A percentile compares a stretch with the other conserved stretches of the same genome.
Evolutionary conservation across 345 rosid genomes (phyloP).

Genomic region (Theobroma cacao): DNA sequence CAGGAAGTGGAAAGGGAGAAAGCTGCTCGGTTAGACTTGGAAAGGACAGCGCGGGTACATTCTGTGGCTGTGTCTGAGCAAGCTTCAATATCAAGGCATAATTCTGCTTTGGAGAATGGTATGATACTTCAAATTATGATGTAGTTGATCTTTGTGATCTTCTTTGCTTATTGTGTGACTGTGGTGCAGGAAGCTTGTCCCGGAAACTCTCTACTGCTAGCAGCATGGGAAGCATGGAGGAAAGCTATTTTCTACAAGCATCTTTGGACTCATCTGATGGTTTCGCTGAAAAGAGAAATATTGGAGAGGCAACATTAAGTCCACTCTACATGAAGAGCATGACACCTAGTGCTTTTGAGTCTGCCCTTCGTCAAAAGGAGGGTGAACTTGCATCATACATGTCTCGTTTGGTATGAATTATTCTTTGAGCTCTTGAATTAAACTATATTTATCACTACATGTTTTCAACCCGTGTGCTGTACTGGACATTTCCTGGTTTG

Average conservation of each 20-base stretch:
- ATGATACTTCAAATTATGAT: conserved; percentile 10
- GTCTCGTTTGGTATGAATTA: conserved; percentile 84
- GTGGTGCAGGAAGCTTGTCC: conserved; percentile 57
- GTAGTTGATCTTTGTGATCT: conserved; percentile 15
- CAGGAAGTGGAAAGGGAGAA: conserved; percentile 95
- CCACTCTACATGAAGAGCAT: conserved; percentile 91
- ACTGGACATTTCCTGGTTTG: neutral
- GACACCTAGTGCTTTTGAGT: conserved; percentile 90
- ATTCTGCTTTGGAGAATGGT: conserved; percentile 76
- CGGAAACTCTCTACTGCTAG: conserved; percentile 81
- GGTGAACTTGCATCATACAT: conserved; percentile 97
- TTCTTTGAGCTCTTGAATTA: conserved; percentile 8
- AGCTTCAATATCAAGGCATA: conserved; percentile 50
- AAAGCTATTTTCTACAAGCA: conserved; percentile 92
- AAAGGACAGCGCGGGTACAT: conserved; percentile 55
- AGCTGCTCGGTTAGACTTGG: conserved; percentile 80
- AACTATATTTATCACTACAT: neutral
- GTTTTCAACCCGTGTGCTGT: neutral
- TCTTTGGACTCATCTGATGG: conserved; percentile 85
- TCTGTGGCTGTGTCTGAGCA: conserved; percentile 57
- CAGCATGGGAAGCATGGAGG: conserved; percentile 96
- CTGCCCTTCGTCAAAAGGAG: conserved; percentile 97
- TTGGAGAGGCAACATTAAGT: conserved; percentile 62
- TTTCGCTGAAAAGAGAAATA: conserved; percentile 68
- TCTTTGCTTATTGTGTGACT: conserved; percentile 6